A percentile compares a stretch with the other conserved stretches of the same genome.
These are phyloP conservation scores for Colletotrichum somersetense DNA, from an alignment of 2,329 filamentous ascomycete species.

Conservation along the genomic window DNA sequence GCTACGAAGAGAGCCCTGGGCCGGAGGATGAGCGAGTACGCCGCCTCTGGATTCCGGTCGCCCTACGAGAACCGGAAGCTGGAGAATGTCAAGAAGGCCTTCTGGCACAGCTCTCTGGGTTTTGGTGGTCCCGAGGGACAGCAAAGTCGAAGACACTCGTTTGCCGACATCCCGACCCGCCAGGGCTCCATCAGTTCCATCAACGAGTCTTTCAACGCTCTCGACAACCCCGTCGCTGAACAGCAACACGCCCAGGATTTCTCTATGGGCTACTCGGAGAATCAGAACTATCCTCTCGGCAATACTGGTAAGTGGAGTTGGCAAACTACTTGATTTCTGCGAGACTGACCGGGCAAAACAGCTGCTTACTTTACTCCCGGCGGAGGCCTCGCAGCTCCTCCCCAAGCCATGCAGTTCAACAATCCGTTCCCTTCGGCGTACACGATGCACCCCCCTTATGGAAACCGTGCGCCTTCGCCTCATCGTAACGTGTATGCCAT, in stretches of 20 bases:
- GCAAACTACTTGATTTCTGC: neutral
- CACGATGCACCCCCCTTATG: constrained; percentile 58
- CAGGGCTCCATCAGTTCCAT: constrained; percentile 74
- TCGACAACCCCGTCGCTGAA: constrained; percentile 62
- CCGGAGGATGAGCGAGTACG: constrained; percentile 71
- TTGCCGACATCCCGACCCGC: constrained; percentile 76
- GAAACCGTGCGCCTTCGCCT: constrained; percentile 69
- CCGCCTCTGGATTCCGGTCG: constrained; percentile 59
- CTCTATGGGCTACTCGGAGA: constrained; percentile 55
- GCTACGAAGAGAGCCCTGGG: constrained; percentile 59
- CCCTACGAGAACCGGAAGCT: constrained; percentile 72
- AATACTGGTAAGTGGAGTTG: constrained; percentile 56
- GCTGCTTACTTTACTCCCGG: constrained; percentile 56
- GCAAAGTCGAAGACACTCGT: constrained; percentile 84
- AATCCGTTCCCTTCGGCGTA: constrained; percentile 63
- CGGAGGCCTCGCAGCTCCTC: constrained; percentile 48
- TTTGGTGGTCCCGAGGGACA: constrained; percentile 74
- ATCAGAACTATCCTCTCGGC: constrained; percentile 51
- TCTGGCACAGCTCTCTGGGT: constrained; percentile 79
- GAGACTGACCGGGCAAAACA: constrained; percentile 47
- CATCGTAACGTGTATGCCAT: constrained; percentile 73
- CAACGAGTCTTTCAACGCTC: constrained; percentile 61
- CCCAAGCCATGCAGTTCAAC: constrained; percentile 54
- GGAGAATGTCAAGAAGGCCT: constrained; percentile 75
- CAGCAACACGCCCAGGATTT: constrained; percentile 59